Evolutionary conservation across 1,284 basidiomycete genomes (phyloP).

Genomic region (Jaminaea rosea): DNA sequence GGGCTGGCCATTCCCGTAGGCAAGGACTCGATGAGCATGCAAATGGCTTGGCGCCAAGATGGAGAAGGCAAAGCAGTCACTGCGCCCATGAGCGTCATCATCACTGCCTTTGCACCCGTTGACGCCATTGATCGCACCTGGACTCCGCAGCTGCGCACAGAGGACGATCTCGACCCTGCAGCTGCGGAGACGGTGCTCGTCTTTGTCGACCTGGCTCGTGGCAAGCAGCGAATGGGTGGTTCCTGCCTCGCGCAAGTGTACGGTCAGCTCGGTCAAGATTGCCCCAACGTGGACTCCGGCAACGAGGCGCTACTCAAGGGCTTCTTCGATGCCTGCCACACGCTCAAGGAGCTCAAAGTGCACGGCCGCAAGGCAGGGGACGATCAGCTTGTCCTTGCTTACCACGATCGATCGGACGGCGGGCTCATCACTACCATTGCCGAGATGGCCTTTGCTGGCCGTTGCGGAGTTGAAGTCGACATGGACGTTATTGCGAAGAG

Average conservation of each 20-base stretch:
- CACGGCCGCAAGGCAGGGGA: constrained; percentile 50
- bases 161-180: constrained; percentile 45
- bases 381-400: constrained; percentile 67
- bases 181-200: constrained; percentile 60
- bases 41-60: constrained; percentile 75
- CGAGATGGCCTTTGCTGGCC: constrained; percentile 96
- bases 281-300: constrained; percentile 72
- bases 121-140: constrained; percentile 71
- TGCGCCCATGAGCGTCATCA: constrained; percentile 80
- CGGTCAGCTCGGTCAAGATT: constrained; percentile 76
- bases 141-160: constrained; percentile 74
- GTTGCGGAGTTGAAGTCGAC: constrained; percentile 64
- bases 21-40: constrained; percentile 99
- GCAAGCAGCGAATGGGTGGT: constrained; percentile 80
- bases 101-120: constrained; percentile 89
- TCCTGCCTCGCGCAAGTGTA: constrained; percentile 91
- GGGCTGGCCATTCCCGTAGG: constrained; percentile 93
- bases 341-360: constrained; percentile 53
- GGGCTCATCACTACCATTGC: constrained; percentile 80
- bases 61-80: constrained; percentile 68
- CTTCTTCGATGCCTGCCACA: constrained; percentile 71
- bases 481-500: constrained; percentile 54
- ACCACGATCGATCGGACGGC: constrained; percentile 96
- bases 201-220: constrained; percentile 78
- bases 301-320: constrained; percentile 57